A percentile compares a stretch with the other conserved stretches of the same genome.
Evolutionary conservation across 306 rosid genomes (phyloP).

Genomic region (Sesbania bispinosa): DNA sequence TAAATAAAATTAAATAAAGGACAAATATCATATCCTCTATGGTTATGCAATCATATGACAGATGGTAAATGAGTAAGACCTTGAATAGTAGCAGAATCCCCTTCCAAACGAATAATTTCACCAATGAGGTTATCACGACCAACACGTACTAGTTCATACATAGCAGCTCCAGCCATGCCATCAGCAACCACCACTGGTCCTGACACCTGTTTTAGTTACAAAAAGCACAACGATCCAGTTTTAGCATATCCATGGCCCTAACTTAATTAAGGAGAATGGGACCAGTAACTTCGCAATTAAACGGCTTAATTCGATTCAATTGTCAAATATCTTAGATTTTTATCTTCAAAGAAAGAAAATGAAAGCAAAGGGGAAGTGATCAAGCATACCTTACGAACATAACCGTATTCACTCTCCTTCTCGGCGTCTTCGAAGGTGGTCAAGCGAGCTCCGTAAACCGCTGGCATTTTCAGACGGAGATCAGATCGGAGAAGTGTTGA

Average conservation of each 20-base stretch:
- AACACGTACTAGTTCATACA: constrained; percentile 97
- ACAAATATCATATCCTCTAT: too few species aligned
- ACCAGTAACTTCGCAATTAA: too few species aligned
- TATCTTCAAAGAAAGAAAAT: too few species aligned
- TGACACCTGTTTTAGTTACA: constrained; percentile 83
- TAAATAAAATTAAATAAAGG: background rate
- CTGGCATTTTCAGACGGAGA: constrained; percentile 63
- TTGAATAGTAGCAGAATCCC: constrained; percentile 98
- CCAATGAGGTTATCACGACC: constrained; percentile 92
- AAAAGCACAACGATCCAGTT: too few species aligned
- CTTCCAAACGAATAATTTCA: constrained; percentile 95
- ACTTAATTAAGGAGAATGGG: too few species aligned
- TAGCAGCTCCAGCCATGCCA: constrained; percentile 99
- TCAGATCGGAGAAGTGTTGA: too few species aligned
- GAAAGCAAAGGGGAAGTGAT: too few species aligned
- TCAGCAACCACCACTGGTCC: constrained; percentile 98
- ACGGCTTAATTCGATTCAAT: too few species aligned
- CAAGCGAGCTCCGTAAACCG: constrained; percentile 82
- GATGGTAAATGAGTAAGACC: constrained; percentile 37
- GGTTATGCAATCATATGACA: too few species aligned
- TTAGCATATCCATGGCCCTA: too few species aligned
- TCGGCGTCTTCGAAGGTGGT: constrained; percentile 95
- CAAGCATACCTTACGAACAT: constrained; percentile 98
- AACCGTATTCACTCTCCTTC: constrained; percentile 99
- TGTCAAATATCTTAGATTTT: too few species aligned